Conservation (phyloP, 2,329 filamentous ascomycete genomes). For the Trichoderma afroharzianum region DNA sequence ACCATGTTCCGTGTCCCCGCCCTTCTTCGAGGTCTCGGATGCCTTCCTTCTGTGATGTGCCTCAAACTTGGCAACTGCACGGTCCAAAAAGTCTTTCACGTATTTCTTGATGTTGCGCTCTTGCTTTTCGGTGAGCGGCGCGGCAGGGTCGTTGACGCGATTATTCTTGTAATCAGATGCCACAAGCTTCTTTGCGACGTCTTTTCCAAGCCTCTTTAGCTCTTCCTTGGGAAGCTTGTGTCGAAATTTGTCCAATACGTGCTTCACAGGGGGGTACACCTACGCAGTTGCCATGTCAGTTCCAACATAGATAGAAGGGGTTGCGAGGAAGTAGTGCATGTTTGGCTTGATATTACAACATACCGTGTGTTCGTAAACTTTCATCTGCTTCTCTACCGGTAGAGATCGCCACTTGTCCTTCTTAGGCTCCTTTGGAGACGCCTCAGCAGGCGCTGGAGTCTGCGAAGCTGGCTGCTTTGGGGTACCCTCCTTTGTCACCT, state of each 20-base stretch:
- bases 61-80: constrained; percentile 72
- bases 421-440: constrained; percentile 55
- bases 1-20: constrained; percentile 20
- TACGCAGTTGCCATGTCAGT: neutral
- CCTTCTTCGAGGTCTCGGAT: constrained; percentile 33
- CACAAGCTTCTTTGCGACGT: constrained; percentile 83
- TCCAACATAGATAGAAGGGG: neutral
- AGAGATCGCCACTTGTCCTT: constrained; percentile 69
- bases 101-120: constrained; percentile 78
- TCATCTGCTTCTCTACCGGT: constrained; percentile 83
- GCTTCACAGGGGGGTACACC: constrained; percentile 81
- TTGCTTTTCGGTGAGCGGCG: constrained; percentile 68
- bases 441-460: constrained; percentile 60
- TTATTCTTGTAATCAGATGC: constrained; percentile 87
- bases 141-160: constrained; percentile 76
- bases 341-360: constrained; percentile 33
- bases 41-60: constrained; percentile 64
- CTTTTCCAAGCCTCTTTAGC: constrained; percentile 59
- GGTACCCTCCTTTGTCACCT: constrained; percentile 65
- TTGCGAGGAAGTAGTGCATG: neutral
- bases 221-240: constrained; percentile 81
- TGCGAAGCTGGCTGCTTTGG: constrained; percentile 55
- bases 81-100: constrained; percentile 82
- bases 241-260: constrained; percentile 82
- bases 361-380: constrained; percentile 91